Evolutionary conservation across 352 stramenopile species (phyloP), one percentile per base, ranked within the genome.

Genomic region (Pythium phragmitis): DNA sequence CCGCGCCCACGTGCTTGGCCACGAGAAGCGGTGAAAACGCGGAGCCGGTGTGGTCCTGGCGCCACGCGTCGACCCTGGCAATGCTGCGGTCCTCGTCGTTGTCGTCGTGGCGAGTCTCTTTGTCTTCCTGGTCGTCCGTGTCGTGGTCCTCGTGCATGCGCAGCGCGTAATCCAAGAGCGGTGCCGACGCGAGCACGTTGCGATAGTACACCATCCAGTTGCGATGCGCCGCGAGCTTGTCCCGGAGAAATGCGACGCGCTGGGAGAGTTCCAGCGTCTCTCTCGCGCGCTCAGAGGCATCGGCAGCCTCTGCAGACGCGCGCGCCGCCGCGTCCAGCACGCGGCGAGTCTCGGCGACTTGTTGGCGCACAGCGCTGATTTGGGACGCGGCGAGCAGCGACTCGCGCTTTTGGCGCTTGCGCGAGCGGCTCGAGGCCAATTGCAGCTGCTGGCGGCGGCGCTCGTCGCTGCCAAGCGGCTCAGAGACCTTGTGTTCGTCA

Each of bases 381-480:
- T 82, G 63, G 0, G 45, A 53, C 34, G 68, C 55, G 42, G 74
- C 76, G 19, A 78, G 57, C 23, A 65, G 65, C 1, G 56, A 28
- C n/a, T 90, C 77, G 13, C 71, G n/a, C 47, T 80, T 86, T 36
- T 83, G 80, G 16, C 77, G 79, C 59, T 86, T 88, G 21, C 74
- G 70, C 6, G 67, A 73, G 6, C 68, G 53, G 28, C n/a, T 59
- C 17, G 68, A 71, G 0, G 57, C 60, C 16, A 63, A 50, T 46
- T 73, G 72, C 16, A 70, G 52, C 46, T 73, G 63, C 43, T 46
- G 56, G 12, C 53, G 55, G 14, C 58, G 58, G 2, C 63, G 63
- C 17, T 66, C 41, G 14, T 63, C 55, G 17, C n/a, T 16, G 28
- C 16, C 36, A 13, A 48, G 12, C 11, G 28, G 19, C 12, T 56